Evolutionary conservation across 805 yeast genomes (phyloP).

Genomic region (Lachancea thermotolerans): DNA sequence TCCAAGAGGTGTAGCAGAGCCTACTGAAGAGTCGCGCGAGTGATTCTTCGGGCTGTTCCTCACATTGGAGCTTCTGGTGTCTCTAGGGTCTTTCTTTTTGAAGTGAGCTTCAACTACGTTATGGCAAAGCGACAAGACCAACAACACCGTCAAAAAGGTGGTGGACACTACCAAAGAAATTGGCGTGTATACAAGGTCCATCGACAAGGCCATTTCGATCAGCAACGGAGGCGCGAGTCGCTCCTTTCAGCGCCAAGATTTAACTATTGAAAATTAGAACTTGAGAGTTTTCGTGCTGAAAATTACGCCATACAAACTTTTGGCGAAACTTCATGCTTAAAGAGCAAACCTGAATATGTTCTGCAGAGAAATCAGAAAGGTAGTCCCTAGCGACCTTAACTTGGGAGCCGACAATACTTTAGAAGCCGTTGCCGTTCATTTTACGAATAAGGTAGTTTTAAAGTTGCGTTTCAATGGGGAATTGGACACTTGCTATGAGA

Average conservation of each 20-base stretch:
- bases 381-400: constrained; percentile 6
- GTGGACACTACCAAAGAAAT: constrained; percentile 16
- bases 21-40: constrained; percentile 11
- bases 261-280: too few species aligned
- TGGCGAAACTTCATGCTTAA: not conserved
- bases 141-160: constrained; percentile 22
- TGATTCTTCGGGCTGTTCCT: constrained; percentile 11
- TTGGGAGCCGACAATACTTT: constrained; percentile 1
- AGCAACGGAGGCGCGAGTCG: too few species aligned
- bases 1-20: constrained; percentile 18
- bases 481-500: constrained; percentile 44
- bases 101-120: constrained; percentile 24
- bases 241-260: too few species aligned
- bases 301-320: too few species aligned
- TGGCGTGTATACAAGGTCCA: constrained; percentile 1
- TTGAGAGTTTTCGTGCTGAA: too few species aligned
- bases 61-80: constrained; percentile 24
- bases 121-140: constrained; percentile 28
- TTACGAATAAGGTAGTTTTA: constrained; percentile 21
- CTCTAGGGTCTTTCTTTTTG: constrained; percentile 23
- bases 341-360: constrained; percentile 7
- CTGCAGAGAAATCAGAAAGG: constrained; percentile 7
- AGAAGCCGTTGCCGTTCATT: constrained; percentile 19
- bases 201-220: not conserved
- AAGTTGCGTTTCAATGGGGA: constrained; percentile 29